A percentile compares a stretch with the other conserved stretches of the same genome.
These are phyloP conservation scores for Candida vaughaniae DNA, from an alignment of 805 yeast genomes.

Conservation along the genomic window DNA sequence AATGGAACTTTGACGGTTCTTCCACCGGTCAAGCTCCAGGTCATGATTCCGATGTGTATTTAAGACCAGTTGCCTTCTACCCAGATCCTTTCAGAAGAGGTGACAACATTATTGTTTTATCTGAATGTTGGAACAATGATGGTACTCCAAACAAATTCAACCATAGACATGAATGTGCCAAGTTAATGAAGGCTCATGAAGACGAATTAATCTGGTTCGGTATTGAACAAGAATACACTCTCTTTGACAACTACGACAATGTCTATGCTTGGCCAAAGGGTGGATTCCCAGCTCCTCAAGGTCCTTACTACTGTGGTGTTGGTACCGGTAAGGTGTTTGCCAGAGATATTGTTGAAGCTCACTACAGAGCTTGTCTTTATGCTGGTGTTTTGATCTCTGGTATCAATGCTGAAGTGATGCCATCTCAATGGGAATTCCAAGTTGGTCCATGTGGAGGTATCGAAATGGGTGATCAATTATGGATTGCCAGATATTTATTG, in stretches of 20 bases:
- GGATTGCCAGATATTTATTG: constrained; percentile 92
- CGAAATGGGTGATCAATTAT: constrained; percentile 94
- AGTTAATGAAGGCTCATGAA: constrained; percentile 89
- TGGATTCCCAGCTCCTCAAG: constrained; percentile 99
- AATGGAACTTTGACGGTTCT: constrained; percentile 99
- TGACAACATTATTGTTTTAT: constrained; percentile 90
- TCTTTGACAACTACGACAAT: constrained; percentile 85
- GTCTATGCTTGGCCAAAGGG: constrained; percentile 99
- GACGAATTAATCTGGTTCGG: constrained; percentile 93
- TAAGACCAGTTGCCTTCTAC: constrained; percentile 94
- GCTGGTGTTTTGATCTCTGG: constrained; percentile 92
- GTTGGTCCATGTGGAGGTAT: constrained; percentile 98
- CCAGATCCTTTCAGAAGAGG: constrained; percentile 98
- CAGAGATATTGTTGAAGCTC: constrained; percentile 98
- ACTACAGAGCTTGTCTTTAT: constrained; percentile 95
- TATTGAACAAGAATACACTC: constrained; percentile 97
- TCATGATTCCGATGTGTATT: constrained; percentile 89
- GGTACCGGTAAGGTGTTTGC: constrained; percentile 98
- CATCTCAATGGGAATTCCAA: constrained; percentile 99
- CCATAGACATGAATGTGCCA: constrained; percentile 96
- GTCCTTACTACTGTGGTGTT: constrained; percentile 99
- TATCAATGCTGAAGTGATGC: constrained; percentile 99
- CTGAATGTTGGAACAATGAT: constrained; percentile 97
- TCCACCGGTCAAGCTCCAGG: constrained; percentile 99
- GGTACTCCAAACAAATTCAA: constrained; percentile 98